Evolutionary conservation across 805 yeast species (phyloP).

Genomic region (Zygoascus flipseniorum): DNA sequence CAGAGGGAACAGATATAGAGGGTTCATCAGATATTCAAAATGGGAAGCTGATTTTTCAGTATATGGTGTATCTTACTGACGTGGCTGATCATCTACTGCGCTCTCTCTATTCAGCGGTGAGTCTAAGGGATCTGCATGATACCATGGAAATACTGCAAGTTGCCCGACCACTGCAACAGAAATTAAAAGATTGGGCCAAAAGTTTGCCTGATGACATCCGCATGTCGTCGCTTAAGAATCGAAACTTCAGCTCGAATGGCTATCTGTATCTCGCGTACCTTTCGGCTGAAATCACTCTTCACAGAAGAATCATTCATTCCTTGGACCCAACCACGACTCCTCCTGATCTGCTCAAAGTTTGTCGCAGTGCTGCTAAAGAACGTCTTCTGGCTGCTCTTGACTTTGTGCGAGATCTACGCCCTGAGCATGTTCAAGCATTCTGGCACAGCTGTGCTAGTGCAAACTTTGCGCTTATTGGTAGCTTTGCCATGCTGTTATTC

Average conservation of each 20-base stretch:
- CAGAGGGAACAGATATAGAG: neutral
- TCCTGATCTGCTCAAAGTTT: conserved; percentile 16
- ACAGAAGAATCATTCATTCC: conserved; percentile 18
- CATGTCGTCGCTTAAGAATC: conserved; percentile 16
- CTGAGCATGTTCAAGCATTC: conserved; percentile 22
- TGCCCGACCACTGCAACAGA: conserved; percentile 17
- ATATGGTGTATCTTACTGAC: conserved; percentile 17
- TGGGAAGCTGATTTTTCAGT: conserved; percentile 17
- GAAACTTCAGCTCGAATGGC: conserved; percentile 20
- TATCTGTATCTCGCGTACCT: conserved; percentile 21
- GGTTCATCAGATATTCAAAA: neutral
- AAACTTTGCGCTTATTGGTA: conserved; percentile 18
- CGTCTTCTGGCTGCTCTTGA: conserved; percentile 22
- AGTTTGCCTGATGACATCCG: conserved; percentile 18
- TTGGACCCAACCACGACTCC: conserved; percentile 15
- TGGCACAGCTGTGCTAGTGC: conserved; percentile 23
- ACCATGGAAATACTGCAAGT: conserved; percentile 9
- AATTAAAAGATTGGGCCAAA: conserved; percentile 22
- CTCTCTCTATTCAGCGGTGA: conserved; percentile 12
- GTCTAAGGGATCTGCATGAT: conserved; percentile 2
- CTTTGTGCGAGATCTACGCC: conserved; percentile 16
- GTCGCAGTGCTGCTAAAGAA: conserved; percentile 18
- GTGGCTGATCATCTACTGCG: conserved; percentile 19
- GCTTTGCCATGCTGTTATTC: conserved; percentile 20
- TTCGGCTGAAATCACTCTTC: conserved; percentile 21